Percentiles rank a stretch among this genome's conserved stretches.
Conservation (phyloP, 2,329 filamentous ascomycete genomes). For the Epichloe elymi region DNA sequence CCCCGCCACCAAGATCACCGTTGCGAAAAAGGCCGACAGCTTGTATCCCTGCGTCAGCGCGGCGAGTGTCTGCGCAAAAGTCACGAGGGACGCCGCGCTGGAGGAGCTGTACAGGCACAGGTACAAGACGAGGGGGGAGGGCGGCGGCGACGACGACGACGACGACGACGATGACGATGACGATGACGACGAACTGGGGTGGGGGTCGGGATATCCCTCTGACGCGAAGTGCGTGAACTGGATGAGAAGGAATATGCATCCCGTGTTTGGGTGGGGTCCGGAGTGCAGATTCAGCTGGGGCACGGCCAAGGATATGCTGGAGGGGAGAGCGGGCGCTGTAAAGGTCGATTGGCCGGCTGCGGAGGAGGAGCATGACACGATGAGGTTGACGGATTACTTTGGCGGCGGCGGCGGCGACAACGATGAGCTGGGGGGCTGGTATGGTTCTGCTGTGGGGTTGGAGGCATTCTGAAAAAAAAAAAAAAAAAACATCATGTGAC, state of each 20-base stretch:
- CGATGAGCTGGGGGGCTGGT: conserved; percentile 72
- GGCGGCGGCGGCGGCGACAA: conserved; percentile 23
- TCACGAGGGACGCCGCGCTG: conserved; percentile 81
- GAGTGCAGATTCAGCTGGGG: conserved; percentile 95
- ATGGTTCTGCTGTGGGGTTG: conserved; percentile 56
- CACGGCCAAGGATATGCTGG: conserved; percentile 85
- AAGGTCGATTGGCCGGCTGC: conserved; percentile 75
- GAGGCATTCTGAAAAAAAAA: conserved; percentile 49
- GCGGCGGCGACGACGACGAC: conserved; percentile 13
- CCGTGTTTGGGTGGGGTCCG: conserved; percentile 85
- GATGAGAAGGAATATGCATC: conserved; percentile 79
- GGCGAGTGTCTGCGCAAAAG: conserved; percentile 89
- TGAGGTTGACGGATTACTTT: conserved; percentile 68
- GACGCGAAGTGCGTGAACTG: conserved; percentile 70
- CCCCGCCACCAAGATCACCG: conserved; percentile 60
- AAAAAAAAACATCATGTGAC: not conserved
- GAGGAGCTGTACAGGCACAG: conserved; percentile 55
- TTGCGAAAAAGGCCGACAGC: conserved; percentile 85
- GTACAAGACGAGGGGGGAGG: conserved; percentile 11
- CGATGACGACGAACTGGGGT: conserved; percentile 36
- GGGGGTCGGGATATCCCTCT: conserved; percentile 90
- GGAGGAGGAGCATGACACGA: conserved; percentile 59
- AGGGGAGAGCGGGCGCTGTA: conserved; percentile 53
- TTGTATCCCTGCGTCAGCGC: conserved; percentile 88
- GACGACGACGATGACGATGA: conserved; percentile 12